Evolutionary conservation across 768 basidiomycete genomes (phyloP).

Genomic region (Goffeauzyma gilvescens): DNA sequence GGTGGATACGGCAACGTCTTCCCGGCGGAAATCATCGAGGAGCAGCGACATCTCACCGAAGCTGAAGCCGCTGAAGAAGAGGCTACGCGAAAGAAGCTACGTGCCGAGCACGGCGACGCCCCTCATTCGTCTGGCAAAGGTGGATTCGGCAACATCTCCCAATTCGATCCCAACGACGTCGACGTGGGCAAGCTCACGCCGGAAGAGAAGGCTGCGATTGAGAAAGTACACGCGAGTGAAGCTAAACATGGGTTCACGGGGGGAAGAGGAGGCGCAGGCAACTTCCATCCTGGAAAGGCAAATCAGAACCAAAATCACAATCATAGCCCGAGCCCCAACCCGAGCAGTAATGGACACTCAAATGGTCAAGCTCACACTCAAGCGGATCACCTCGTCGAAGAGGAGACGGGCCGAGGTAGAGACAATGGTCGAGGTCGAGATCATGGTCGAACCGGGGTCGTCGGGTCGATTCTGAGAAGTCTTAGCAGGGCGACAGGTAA

Average conservation of each 20-base stretch:
- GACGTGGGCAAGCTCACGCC: constrained; percentile 16
- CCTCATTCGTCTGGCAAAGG: constrained; percentile 8
- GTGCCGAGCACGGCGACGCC: not conserved
- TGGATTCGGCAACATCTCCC: constrained; percentile 7
- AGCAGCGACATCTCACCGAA: no score
- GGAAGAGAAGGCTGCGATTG: constrained; percentile 24
- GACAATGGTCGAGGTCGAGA: not conserved
- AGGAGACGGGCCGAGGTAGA: constrained; percentile 15
- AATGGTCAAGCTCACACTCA: no score
- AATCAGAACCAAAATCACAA: no score
- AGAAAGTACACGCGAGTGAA: constrained; percentile 18
- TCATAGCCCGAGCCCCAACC: no score
- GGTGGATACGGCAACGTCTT: constrained; percentile 29
- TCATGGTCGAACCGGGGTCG: constrained; percentile 13
- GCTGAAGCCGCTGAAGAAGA: no score
- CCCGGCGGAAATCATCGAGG: constrained; percentile 16
- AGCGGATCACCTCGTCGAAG: constrained; percentile 10
- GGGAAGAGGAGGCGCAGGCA: constrained; percentile 21
- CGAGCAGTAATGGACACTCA: no score
- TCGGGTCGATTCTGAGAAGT: constrained; percentile 23
- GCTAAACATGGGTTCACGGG: constrained; percentile 10
- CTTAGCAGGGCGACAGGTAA: constrained; percentile 20
- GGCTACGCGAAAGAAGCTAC: not conserved
- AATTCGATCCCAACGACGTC: constrained; percentile 2
- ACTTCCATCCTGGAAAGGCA: no score